phyloP scores from a whole-genome alignment of 768 basidiomycete species.

The Amyloporia xantha region DNA sequence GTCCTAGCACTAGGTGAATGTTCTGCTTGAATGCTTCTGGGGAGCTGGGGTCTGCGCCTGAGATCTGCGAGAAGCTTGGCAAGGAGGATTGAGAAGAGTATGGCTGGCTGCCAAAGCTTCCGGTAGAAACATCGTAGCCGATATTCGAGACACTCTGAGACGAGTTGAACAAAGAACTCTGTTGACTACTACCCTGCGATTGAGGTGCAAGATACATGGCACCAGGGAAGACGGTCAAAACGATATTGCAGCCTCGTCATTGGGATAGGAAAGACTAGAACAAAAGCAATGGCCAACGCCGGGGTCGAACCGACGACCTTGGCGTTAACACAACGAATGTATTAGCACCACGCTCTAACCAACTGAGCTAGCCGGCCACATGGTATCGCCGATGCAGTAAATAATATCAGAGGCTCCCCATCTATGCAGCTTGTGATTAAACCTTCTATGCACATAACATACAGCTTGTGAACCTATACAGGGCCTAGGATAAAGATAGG shows the following conservation, averaged over 20 bases:
- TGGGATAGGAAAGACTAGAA: too few species aligned
- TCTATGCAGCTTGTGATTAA: too few species aligned
- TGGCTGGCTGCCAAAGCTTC: neutral
- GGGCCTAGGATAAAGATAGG: conserved; percentile 30
- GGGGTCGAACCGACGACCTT: conserved; percentile 21
- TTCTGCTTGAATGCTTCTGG: conserved; percentile 43
- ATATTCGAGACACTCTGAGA: neutral
- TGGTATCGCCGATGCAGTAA: too few species aligned
- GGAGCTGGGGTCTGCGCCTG: conserved; percentile 10
- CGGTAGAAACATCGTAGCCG: conserved; percentile 4
- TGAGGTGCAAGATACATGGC: neutral
- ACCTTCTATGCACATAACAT: too few species aligned
- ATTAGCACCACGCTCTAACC: conserved; percentile 93
- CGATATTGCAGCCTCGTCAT: too few species aligned
- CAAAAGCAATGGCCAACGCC: conserved; percentile 22
- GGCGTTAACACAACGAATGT: conserved; percentile 17
- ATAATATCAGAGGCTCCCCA: neutral
- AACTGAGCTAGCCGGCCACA: conserved; percentile 90
- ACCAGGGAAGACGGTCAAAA: neutral
- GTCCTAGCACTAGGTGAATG: conserved; percentile 27
- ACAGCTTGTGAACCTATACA: neutral
- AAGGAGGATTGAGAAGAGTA: conserved; percentile 8
- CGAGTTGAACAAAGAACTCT: neutral
- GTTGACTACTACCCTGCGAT: conserved; percentile 39
- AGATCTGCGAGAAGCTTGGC: neutral